Base-by-base conservation (phyloP, 2,329 filamentous ascomycete species). In the Aphanoascus verrucosus region DNA sequence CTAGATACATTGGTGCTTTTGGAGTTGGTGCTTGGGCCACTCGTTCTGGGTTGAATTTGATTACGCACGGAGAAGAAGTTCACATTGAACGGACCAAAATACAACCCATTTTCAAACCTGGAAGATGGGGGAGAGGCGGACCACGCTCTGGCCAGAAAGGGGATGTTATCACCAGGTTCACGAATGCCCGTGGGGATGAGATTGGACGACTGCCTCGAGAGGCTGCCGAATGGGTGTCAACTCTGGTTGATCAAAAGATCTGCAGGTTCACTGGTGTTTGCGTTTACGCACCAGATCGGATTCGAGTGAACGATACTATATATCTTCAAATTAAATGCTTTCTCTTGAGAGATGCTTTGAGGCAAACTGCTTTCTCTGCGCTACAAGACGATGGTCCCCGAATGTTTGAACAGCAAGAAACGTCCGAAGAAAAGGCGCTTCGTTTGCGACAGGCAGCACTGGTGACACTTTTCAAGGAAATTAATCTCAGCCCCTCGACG, bases 21-120 rank as follows among this genome's bases (percentile, higher is more conserved):
- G 93, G 93, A 7, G 89, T 87, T 3, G 88, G 85, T 52, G 93
- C 84, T 3, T 98, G 93, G 93, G 84, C 88, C 5, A 97, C 91
- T 2, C 82, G 84, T 61, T 96, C 88, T 66, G 91, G 91, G 0
- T 72, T 72, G 2, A 81, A 80, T 37, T 66, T 96, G 5, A 65
- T 98, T 23, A 85, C 82, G 59, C 86, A 94, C 62, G 88, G 86
- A 14, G 91, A 97, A 59, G 62, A 72, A n/a, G 82, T 98, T 55
- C 83, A 78, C 48, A 94, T 98, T 43, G 91, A 97, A 69, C 83
- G 93, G 42, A 83, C 88, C 55, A 90, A 85, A 67, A 82, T 85
- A 23, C 83, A 85, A 57, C 77, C 78, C 11, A 76, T 79, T 72
- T 58, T 59, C 55, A 75, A 63, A 69, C 65, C 53, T 62, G 72